Evolutionary conservation across 2,329 filamentous ascomycete species (phyloP), one percentile per base, ranked within the genome.

Genomic region (Aureobasidium uvarum): DNA sequence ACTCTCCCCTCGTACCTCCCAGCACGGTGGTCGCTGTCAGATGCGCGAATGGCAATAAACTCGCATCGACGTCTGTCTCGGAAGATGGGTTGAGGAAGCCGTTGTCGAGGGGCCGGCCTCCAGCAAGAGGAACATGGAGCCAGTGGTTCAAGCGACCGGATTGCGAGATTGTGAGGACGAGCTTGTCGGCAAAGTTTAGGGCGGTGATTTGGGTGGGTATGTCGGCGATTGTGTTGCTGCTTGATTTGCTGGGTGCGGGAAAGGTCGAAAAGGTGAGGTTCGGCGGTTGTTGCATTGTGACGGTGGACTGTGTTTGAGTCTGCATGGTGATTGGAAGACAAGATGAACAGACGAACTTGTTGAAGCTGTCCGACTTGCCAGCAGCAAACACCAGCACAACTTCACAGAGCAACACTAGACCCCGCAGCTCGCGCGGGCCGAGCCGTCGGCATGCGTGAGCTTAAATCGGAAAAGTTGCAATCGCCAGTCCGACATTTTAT

Each of bases 81-180:
- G 80, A 78, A 5, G 52, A 48, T 11, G 52, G 36, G 31, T 74
- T 76, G 66, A 72, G 63, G 65, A 54, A 87, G 72, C 23, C 83
- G 78, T 79, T 86, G 85, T 73, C 90, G 86, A 51, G 88, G 3
- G 88, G 86, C 0, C 88, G 84, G 33, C 55, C 62, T 5, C 85
- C 83, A n/a, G 86, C 84, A 25, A 96, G 83, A 0, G 91, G 89
- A 0, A 96, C 90, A 80, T 95, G 90, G 23, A 97, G 92, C 95
- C 95, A 99, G 82, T 98, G 95, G 23, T 91, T 90, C 54, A 98
- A 79, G 66, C 89, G 85, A 7, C 93, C 94, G 67, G 89, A 85
- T 78, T 98, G 95, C 0, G 90, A 91, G 67, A 98, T 84, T 0
- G 92, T 97, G 68, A 99, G 81, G 71, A 99, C 79, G 71, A 99